Percentiles rank a stretch among this genome's conserved stretches.
Conservation (phyloP, 2,329 filamentous ascomycete species). For the Neonectria punicea region DNA sequence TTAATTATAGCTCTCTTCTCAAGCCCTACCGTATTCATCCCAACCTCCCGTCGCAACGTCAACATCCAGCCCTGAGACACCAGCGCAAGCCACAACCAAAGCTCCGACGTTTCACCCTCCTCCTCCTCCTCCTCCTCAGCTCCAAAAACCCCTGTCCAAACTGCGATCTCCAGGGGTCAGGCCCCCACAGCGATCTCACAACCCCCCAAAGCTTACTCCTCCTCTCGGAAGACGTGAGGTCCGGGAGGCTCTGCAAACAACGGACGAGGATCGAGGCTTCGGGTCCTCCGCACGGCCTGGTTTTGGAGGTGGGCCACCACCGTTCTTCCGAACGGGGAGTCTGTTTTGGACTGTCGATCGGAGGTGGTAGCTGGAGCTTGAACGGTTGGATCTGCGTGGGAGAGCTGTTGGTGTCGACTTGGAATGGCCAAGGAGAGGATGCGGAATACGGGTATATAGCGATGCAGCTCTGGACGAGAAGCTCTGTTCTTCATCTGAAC, state of each 20-base stretch:
- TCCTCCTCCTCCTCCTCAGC: neutral
- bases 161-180: neutral
- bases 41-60: neutral
- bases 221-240: slow-evolving; percentile 2
- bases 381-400: slow-evolving; percentile 2
- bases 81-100: neutral
- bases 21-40: neutral
- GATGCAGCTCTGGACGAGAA: neutral
- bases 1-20: neutral
- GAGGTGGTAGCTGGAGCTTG: slow-evolving; percentile 10
- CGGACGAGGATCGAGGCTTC: neutral
- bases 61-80: neutral
- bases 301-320: neutral
- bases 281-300: neutral
- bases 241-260: slow-evolving; percentile 6
- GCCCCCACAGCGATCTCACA: neutral
- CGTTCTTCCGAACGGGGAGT: slow-evolving; percentile 1
- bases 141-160: neutral
- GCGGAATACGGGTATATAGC: neutral
- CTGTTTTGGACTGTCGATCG: slow-evolving; percentile 5
- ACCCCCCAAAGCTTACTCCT: slow-evolving; percentile 13
- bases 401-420: neutral
- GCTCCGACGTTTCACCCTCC: neutral
- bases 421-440: neutral
- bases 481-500: neutral